phyloP scores from a whole-genome alignment of 2,329 filamentous ascomycete species.

The Chrysoporthe austroafricana region DNA sequence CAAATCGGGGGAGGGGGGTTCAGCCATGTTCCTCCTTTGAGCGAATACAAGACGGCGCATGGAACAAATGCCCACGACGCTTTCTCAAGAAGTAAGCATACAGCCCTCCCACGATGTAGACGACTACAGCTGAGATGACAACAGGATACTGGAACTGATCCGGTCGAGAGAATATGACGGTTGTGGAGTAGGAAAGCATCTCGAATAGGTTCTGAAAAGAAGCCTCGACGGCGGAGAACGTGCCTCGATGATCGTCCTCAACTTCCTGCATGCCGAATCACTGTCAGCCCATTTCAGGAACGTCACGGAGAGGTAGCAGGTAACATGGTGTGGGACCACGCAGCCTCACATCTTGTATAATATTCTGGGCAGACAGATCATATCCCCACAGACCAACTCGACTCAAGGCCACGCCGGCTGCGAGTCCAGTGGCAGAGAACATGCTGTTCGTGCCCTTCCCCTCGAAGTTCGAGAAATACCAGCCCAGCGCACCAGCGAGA shows the following conservation, averaged over 20 bases:
- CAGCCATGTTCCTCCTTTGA: constrained; percentile 2
- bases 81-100: constrained; percentile 62
- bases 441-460: constrained; percentile 33
- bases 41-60: constrained; percentile 41
- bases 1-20: neutral
- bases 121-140: constrained; percentile 58
- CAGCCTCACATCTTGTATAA: constrained; percentile 61
- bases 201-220: constrained; percentile 73
- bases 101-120: constrained; percentile 50
- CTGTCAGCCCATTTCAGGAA: neutral
- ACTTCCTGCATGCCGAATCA: constrained; percentile 48
- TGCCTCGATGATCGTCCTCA: constrained; percentile 59
- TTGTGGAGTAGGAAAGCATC: constrained; percentile 66
- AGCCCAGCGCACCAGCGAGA: constrained; percentile 48
- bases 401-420: constrained; percentile 56
- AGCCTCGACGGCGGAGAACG: constrained; percentile 71
- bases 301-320: neutral
- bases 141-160: constrained; percentile 68
- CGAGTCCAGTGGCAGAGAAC: constrained; percentile 51
- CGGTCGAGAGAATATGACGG: constrained; percentile 66
- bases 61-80: constrained; percentile 64
- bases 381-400: constrained; percentile 65
- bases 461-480: constrained; percentile 43
- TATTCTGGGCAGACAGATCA: constrained; percentile 62
- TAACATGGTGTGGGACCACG: neutral